phyloP scores from a whole-genome alignment of 352 stramenopile genomes.

The Pythium phragmiticola region DNA sequence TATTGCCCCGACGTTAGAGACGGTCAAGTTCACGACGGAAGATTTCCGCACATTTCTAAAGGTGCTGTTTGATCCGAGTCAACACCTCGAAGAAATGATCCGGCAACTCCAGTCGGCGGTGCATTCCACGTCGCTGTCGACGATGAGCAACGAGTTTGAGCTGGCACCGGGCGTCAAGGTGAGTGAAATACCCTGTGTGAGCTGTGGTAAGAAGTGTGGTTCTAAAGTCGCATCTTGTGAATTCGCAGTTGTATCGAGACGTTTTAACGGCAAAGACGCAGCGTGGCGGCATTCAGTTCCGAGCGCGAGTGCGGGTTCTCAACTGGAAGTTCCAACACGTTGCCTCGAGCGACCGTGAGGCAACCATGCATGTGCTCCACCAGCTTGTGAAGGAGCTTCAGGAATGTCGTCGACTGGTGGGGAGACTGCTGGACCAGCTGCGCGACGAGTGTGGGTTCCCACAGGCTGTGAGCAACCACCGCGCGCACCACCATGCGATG shows the following conservation, averaged over 20 bases:
- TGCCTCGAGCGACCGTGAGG: constrained; percentile 37
- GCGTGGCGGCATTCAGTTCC: constrained; percentile 5
- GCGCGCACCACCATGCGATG: constrained; percentile 10
- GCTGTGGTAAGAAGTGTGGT: too few species aligned
- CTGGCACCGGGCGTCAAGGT: constrained; percentile 57
- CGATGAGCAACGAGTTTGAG: constrained; percentile 63
- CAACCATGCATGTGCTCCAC: constrained; percentile 45
- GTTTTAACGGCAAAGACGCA: constrained; percentile 1
- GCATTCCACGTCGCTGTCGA: constrained; percentile 34
- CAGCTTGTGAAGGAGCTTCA: constrained; percentile 36
- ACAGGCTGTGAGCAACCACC: constrained; percentile 7
- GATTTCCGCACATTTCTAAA: constrained; percentile 48
- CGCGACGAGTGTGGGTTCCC: constrained; percentile 43
- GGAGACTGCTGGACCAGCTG: constrained; percentile 42
- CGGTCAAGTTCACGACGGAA: constrained; percentile 17
- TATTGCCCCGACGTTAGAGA: constrained; percentile 3
- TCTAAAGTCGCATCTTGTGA: not conserved
- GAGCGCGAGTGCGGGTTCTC: constrained; percentile 21
- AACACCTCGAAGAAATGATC: constrained; percentile 61
- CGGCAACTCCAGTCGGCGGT: constrained; percentile 41
- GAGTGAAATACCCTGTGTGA: constrained; percentile 4
- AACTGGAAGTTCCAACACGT: constrained; percentile 17
- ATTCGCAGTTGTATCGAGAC: constrained; percentile 47
- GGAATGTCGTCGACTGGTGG: constrained; percentile 46
- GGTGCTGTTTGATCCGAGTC: constrained; percentile 48